Evolutionary conservation across 305 asterid species (phyloP), one percentile per base, ranked within the genome.

Genomic region (Fraxinus albicans): DNA sequence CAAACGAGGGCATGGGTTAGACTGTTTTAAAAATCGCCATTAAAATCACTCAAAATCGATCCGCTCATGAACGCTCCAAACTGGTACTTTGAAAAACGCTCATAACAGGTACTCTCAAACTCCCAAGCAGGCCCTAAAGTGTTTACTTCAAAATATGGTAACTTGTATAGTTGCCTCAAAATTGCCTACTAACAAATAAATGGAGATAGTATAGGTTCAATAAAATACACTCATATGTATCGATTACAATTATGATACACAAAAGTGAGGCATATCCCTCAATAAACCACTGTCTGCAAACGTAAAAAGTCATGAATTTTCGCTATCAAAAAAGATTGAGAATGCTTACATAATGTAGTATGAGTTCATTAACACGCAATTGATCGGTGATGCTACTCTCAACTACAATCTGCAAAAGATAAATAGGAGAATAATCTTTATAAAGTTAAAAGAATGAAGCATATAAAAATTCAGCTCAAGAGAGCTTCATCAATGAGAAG

Each of bases 311-410:
- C 73, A 27, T 19, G 82, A 40, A 63, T 58, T 85, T 31, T 53
- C 74, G 42, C 6, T 29, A 44, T 42, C 67, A 77, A 67, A 33
- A 89, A 73, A 70, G 53, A 63, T 35, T 70, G 81, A 80, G 44
- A 88, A 86, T 82, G 53, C 96, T 90, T 86, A 96, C 98, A 86
- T 96, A 96, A 76, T 95, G 91, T 85, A 94, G 79, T 36, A 96
- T 90, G 85, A 94, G 97, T 85, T 96, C 98, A 0, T 95, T 89
- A 85, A 95, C 96, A 6, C 94, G 94, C 89, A 91, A 72, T 84
- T 95, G 99, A 90, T 95, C 97, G 8, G 98, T 88, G 86, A 92
- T 92, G 85, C 98, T 94, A 90, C 97, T 90, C 86, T 94, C 99
- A 53, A 83, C 88, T 87, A 95, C 90, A 82, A 91, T 91, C 98